Evolutionary conservation across 129 eudicot species (phyloP), one percentile per base, ranked within the genome.

Genomic region (Kitagawia praeruptora): DNA sequence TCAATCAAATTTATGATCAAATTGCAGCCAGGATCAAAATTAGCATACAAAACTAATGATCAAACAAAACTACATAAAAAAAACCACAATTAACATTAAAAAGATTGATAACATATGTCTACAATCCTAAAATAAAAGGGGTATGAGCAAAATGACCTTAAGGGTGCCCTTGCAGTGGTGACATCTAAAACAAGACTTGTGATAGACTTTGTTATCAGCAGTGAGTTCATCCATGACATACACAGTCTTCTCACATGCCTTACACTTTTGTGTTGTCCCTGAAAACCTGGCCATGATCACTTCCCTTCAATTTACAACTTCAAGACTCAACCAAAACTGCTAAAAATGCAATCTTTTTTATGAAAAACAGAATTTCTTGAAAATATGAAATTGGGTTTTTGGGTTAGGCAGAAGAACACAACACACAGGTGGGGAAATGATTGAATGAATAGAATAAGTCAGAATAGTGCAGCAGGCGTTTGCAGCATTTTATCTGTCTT

Each of bases 81-180:
- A 48, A 14, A 75, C 15, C 21, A 6, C 31, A 15, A 1, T 11
- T 18, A 27, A 46, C 38, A n/a, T 42, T 4, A n/a, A 46, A 16
- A 45, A 47, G 12, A 45, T 2, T 18, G 38, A 75, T 11, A 15
- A 47, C 45, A 49, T 31, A 75, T 48, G 37, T 75, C 14, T 25
- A 34, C 37, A 34, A 34, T 34, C 37, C 37, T 46, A 44, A 34
- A 45, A 44, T 11, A 1, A 40, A 21, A 0, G 3, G 14, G 14
- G 16, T n/a, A 75, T 75, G 40, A 10, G 3, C 19, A 19, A 16
- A 16, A 3, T 28, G 31, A 92, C 99, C 99, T 96, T 96, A 82
- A 96, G 99, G 76, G 99, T 96, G 31, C 98, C 86, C 83, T 89
- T 92, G 95, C 99, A 96, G 83, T 96, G 99, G 82, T 96, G 97